Evolutionary conservation across 202 grass and related monocot species (phyloP), one percentile per base, ranked within the genome.

Genomic region (Setaria viridis): DNA sequence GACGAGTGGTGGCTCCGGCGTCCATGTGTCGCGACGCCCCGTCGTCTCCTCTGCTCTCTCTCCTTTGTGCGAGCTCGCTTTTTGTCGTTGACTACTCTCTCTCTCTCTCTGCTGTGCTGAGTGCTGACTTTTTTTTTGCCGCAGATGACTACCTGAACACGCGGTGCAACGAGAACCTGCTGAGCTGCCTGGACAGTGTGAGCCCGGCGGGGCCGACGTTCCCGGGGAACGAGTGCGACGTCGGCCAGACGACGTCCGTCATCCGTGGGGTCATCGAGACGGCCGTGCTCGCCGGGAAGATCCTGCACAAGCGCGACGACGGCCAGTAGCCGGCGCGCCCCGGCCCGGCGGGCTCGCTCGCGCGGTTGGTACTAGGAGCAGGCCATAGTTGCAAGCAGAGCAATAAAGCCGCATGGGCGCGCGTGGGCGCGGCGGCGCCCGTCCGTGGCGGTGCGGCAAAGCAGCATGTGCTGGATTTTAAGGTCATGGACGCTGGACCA

Each of bases 111-210:
- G 16, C 16, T 1, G 14, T 16, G 50, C 16, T 5, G 14, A 16
- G 50, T 20, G 60, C 47, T 41, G 45, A 30, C 5, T n/a, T 32
- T 63, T 30, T 54, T 8, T 58, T 11, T 5, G 32, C 1, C 57
- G 78, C 96, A 99, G 97, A 99, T 90, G 97, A 99, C 85, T 99
- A 99, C 93, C 87, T 99, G 80, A 99, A 91, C 85, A 74, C 86
- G 14, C 72, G 72, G 54, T 99, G 97, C 97, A 99, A 94, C 76
- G 67, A 91, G 89, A 91, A 99, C 87, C 83, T 99, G 76, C 90
- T 91, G n/a, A 72, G 79, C 54, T 99, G 97, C 92, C 59, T 97
- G 15, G 88, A 67, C 30, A n/a, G 85, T 63, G 87, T 97, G 87
- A 88, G 82, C 56, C 62, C 48, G 29, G 88, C 59, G 80, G 89